These are phyloP conservation scores for Diplocarpon rosae DNA, from an alignment of 2,329 filamentous ascomycete species.

Conservation along the genomic window DNA sequence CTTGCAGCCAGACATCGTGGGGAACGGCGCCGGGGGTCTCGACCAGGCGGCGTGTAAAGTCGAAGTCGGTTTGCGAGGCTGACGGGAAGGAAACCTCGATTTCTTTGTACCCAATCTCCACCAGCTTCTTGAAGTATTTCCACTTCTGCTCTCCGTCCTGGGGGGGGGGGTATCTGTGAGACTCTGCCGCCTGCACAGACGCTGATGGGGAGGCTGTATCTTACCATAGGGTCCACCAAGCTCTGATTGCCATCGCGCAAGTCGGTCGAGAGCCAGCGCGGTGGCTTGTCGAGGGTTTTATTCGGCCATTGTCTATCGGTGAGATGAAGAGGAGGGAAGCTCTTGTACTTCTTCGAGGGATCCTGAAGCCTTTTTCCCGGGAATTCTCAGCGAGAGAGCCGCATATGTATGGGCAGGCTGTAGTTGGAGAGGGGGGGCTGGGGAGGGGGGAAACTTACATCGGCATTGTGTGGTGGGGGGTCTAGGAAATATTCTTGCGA, in stretches of 20 bases:
- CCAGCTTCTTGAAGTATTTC: constrained; percentile 89
- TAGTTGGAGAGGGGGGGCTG: too few relatives aligned
- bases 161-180: neutral
- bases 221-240: constrained; percentile 83
- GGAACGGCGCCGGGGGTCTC: constrained; percentile 75
- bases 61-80: constrained; percentile 88
- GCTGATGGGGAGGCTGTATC: constrained; percentile 21
- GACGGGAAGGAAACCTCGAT: constrained; percentile 95
- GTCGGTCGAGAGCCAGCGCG: constrained; percentile 83
- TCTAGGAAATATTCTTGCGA: too few relatives aligned
- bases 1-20: constrained; percentile 85
- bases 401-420: too few relatives aligned
- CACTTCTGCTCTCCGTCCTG: constrained; percentile 92
- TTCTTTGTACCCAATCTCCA: constrained; percentile 89
- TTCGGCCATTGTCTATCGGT: constrained; percentile 36
- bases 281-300: constrained; percentile 63
- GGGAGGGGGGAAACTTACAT: too few relatives aligned
- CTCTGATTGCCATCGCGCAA: constrained; percentile 91
- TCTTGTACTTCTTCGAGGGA: constrained; percentile 66
- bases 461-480: too few relatives aligned
- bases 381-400: too few relatives aligned
- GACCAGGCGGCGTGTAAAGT: constrained; percentile 80
- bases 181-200: neutral
- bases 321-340: constrained; percentile 50
- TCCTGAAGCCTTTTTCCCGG: constrained; percentile 50